These are phyloP conservation scores for Phytopythium ostracodes DNA, from an alignment of 352 stramenopile genomes.

Conservation along the genomic window DNA sequence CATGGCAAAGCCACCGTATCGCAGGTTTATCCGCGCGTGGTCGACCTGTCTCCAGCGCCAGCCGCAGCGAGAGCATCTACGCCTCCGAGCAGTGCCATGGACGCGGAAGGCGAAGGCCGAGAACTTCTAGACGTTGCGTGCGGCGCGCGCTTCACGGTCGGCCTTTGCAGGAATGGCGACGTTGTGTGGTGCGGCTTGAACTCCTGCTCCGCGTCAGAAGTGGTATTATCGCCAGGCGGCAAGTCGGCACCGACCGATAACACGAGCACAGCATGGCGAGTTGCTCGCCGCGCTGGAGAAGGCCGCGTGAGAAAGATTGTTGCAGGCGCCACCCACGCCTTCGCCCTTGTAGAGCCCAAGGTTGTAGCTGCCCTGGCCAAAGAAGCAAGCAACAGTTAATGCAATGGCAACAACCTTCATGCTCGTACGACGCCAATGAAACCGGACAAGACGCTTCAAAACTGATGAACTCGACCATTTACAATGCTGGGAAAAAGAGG, in stretches of 20 bases:
- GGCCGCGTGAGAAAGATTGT: background rate
- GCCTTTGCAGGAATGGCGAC: conserved; percentile 32
- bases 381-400: background rate
- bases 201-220: no score
- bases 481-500: background rate
- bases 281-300: background rate
- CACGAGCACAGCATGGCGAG: background rate
- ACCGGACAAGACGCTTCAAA: background rate
- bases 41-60: conserved; percentile 23
- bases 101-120: conserved; percentile 17
- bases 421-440: background rate
- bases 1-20: conserved; percentile 3
- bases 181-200: conserved; percentile 69
- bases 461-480: conserved; percentile 1
- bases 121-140: conserved; percentile 37
- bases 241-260: no score
- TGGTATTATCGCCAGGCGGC: no score
- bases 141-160: conserved; percentile 46
- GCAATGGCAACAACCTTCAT: background rate
- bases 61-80: background rate
- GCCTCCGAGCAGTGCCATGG: background rate
- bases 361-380: background rate
- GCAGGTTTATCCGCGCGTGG: conserved; percentile 44
- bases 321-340: background rate
- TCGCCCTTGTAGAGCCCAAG: background rate